These are phyloP conservation scores for Amyloporia xantha DNA, from an alignment of 768 basidiomycete species.

Conservation along the genomic window DNA sequence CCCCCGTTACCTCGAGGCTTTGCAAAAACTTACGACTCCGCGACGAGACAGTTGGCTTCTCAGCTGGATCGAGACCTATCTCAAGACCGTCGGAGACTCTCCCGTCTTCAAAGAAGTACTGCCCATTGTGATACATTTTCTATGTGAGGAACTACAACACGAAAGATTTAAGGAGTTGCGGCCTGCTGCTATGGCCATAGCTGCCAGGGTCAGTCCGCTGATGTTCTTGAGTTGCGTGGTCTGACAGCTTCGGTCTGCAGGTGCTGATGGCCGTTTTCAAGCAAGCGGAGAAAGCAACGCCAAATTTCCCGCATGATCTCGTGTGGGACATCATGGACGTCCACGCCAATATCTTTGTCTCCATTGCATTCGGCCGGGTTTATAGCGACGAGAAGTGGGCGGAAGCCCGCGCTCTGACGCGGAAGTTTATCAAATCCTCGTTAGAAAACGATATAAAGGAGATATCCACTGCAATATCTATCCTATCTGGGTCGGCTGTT, in stretches of 20 bases:
- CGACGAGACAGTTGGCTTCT: slow-evolving; percentile 27
- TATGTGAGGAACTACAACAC: slow-evolving; percentile 80
- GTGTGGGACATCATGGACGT: slow-evolving; percentile 40
- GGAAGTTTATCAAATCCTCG: slow-evolving; percentile 32
- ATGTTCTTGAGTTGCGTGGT: neutral
- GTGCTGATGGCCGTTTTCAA: slow-evolving; percentile 28
- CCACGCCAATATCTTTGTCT: slow-evolving; percentile 41
- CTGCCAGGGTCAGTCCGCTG: slow-evolving; percentile 48
- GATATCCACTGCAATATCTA: slow-evolving; percentile 25
- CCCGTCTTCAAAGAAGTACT: slow-evolving; percentile 43
- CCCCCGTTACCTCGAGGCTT: slow-evolving; percentile 38
- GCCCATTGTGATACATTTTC: slow-evolving; percentile 62
- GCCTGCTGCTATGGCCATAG: slow-evolving; percentile 52
- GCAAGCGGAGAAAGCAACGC: slow-evolving; percentile 25
- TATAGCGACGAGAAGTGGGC: slow-evolving; percentile 37
- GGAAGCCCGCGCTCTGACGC: slow-evolving; percentile 33
- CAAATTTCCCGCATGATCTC: slow-evolving; percentile 21
- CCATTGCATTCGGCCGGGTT: slow-evolving; percentile 37
- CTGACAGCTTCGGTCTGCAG: slow-evolving; percentile 11
- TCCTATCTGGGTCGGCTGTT: slow-evolving; percentile 21
- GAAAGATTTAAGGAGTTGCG: slow-evolving; percentile 56
- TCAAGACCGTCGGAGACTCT: slow-evolving; percentile 15
- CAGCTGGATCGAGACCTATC: slow-evolving; percentile 19
- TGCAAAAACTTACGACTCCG: slow-evolving; percentile 27
- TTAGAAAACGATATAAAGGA: slow-evolving; percentile 29